Conservation (phyloP, 2,329 filamentous ascomycete genomes). For the Botrytis medusae region DNA sequence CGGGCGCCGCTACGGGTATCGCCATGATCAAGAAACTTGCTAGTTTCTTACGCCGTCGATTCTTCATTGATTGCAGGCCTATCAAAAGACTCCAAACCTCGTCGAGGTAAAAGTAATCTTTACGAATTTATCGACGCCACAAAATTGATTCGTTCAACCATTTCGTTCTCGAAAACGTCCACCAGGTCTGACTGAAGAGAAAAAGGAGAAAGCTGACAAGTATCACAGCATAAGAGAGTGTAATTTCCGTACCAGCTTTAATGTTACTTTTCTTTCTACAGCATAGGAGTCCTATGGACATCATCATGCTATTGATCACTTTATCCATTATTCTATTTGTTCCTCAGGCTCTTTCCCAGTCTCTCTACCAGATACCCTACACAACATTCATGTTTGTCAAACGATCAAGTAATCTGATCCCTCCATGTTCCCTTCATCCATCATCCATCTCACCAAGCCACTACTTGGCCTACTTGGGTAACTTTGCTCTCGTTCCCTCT, state of each 20-base stretch:
- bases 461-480: background rate
- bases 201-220: slow-evolving; percentile 1
- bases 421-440: background rate
- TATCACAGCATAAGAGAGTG: background rate
- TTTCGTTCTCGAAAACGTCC: background rate
- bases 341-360: background rate
- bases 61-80: background rate
- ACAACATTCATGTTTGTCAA: background rate
- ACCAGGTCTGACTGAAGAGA: background rate
- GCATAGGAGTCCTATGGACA: background rate
- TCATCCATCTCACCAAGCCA: background rate
- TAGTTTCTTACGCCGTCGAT: background rate
- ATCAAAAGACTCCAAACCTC: background rate
- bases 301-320: background rate
- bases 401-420: background rate
- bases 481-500: slow-evolving; percentile 4
- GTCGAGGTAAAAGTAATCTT: background rate
- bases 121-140: background rate
- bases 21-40: background rate
- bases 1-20: background rate
- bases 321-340: background rate
- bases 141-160: background rate
- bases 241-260: background rate
- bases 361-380: background rate
- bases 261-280: background rate